Evolutionary conservation across 2,329 filamentous ascomycete genomes (phyloP), one percentile per base, ranked within the genome.

Genomic region (Cladorrhinum sp.): DNA sequence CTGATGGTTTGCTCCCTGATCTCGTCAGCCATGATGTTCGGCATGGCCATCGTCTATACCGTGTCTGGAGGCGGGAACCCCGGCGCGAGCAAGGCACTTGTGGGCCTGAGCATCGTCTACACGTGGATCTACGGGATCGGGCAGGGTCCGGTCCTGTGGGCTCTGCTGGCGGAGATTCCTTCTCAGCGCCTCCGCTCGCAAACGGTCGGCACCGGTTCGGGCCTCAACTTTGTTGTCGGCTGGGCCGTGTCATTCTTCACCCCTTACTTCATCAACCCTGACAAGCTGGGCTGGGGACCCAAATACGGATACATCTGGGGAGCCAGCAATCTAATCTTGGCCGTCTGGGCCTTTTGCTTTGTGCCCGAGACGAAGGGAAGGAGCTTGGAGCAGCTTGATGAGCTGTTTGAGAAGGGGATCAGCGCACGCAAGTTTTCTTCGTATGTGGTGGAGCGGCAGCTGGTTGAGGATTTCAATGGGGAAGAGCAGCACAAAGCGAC

Each of bases 351-450:
- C 0, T 83, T 72, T 65, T 77, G 79, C 58, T 82, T 81, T 61
- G 78, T 85, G 0, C 84, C 82, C 0, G 85, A 87, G 68, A 86
- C 84, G 1, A 82, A 78, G 24, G 81, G 80, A 0, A 74, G 76
- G 24, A 80, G 78, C 1, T 75, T 85, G 2, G 82, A 85, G 66
- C 77, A 85, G 64, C 82, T 85, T 76, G 81, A 84, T 45, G 62
- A 68, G 2, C 67, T 74, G 2, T 74, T 74, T 13, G 69, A 71
- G 49, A 65, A 67, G 55, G 48, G 59, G 0, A 61, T 66, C 2
- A 29, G 23, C 13, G 65, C 64, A 10, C 58, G 64, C 29, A 61
- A 66, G 49, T 67, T 67, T 52, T 58, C 65, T 5, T 55, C 56
- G 1, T 65, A 61, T 54, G 53, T 52, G 2, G 59, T 63, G 13